Base-by-base conservation (phyloP, 1,139 yeast genomes). In the Debaryomyces sp. region DNA sequence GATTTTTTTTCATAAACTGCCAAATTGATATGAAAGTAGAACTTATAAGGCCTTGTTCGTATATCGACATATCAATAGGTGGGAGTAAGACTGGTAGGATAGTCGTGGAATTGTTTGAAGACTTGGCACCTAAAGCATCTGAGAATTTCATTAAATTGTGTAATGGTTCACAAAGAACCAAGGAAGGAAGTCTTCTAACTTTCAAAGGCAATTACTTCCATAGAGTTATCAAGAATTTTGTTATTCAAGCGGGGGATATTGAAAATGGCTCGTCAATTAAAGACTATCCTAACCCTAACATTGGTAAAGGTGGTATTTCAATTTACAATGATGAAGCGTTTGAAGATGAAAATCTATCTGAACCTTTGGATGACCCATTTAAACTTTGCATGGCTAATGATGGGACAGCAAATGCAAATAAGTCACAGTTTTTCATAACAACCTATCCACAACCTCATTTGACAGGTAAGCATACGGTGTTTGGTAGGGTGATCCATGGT, bases 361-460 rank as follows among this genome's bases (percentile, higher is more conserved):
- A 70, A 15, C 64, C 75, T 2, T 59, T 81, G 10, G 81, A 77
- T 44, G 66, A 67, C 1, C 75, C 85, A 6, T 80, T 81, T 57
- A 64, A 71, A 45, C 62, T 87, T 13, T 87, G 94, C 37, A 84
- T 88, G 90, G 95, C 96, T 3, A 88, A 87, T 58, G 69, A 75
- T 36, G 90, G 89, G 4, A 58, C 63, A 15, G 70, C 76, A 36
- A 64, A 83, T 54, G 71, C 87, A 6, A 88, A 88, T 56, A 79
- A 84, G 10, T 83, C 92, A 0, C 96, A 89, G 62, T 90, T 91
- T 60, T 90, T 89, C 62, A 85, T 91, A 44, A 83, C 89, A 4
- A 85, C 92, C 0, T 77, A 75, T 46, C 79, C 90, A 1, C 80
- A 85, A 17, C 86, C 89, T 0, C 96, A 90, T 63, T 69, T 91